Evolutionary conservation across 371 early-diverging fungal species (phyloP).

Genomic region (Paraphysoderma sedebokerense): DNA sequence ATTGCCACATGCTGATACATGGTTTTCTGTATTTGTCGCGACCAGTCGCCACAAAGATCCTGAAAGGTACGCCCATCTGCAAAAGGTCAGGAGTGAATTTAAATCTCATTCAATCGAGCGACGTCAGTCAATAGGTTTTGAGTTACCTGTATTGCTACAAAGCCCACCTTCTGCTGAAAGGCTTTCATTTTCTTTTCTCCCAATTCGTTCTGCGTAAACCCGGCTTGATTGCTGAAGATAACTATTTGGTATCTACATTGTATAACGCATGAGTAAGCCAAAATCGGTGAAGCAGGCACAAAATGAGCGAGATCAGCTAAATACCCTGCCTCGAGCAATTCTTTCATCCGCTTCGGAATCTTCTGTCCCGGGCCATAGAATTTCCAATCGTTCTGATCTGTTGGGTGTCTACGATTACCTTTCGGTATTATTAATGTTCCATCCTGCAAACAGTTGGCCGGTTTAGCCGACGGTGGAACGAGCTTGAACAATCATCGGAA

Average conservation of each 20-base stretch:
- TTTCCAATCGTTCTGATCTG: slow-evolving; percentile 57
- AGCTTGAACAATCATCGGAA: neutral
- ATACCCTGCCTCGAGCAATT: slow-evolving; percentile 41
- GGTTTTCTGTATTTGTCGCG: slow-evolving; percentile 69
- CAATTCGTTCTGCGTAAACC: slow-evolving; percentile 17
- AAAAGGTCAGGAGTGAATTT: slow-evolving; percentile 9
- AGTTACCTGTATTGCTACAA: too few species aligned
- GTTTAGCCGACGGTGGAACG: neutral
- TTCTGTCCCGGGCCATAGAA: slow-evolving; percentile 39
- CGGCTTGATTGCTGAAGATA: slow-evolving; percentile 54
- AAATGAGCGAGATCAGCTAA: slow-evolving; percentile 3
- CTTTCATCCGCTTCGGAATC: slow-evolving; percentile 30
- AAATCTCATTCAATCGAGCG: too few species aligned
- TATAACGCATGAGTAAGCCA: slow-evolving; percentile 5
- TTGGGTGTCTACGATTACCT: slow-evolving; percentile 41
- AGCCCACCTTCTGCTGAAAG: too few species aligned
- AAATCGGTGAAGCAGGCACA: neutral
- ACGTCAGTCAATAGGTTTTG: too few species aligned
- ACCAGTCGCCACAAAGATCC: slow-evolving; percentile 38
- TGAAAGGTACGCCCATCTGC: slow-evolving; percentile 27
- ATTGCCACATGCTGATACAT: slow-evolving; percentile 66
- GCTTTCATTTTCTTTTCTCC: too few species aligned
- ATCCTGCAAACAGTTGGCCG: slow-evolving; percentile 22
- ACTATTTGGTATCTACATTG: slow-evolving; percentile 41
- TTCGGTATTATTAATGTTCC: slow-evolving; percentile 47